phyloP scores from a whole-genome alignment of 768 basidiomycete species.

The Amanita rubescens region DNA sequence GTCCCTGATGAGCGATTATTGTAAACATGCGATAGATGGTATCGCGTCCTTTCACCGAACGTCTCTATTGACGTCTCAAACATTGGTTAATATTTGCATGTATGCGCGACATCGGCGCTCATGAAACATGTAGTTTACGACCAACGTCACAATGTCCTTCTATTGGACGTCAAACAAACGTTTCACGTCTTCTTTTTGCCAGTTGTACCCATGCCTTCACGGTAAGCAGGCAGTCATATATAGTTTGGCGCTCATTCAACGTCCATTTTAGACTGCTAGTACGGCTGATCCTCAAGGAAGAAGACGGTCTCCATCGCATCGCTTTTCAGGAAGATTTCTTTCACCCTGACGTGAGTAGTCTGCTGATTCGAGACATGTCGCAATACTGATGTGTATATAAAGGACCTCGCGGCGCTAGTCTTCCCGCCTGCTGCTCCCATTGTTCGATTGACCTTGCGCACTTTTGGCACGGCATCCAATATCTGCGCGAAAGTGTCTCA shows the following conservation, averaged over 20 bases:
- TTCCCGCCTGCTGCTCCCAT: slow-evolving; percentile 17
- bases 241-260: not conserved
- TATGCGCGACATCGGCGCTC: not conserved
- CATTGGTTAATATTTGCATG: slow-evolving; percentile 27
- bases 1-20: not conserved
- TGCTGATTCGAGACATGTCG: not conserved
- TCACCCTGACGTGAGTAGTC: slow-evolving; percentile 21
- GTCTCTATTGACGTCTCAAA: slow-evolving; percentile 28
- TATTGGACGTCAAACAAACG: slow-evolving; percentile 39
- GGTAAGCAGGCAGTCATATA: slow-evolving; percentile 25
- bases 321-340: slow-evolving; percentile 38
- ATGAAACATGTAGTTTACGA: slow-evolving; percentile 35
- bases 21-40: slow-evolving; percentile 34
- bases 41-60: slow-evolving; percentile 45
- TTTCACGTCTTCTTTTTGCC: slow-evolving; percentile 41
- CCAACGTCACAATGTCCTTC: slow-evolving; percentile 23
- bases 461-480: slow-evolving; percentile 13
- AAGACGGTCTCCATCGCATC: slow-evolving; percentile 32
- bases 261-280: slow-evolving; percentile 30
- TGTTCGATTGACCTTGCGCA: slow-evolving; percentile 12
- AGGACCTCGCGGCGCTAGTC: slow-evolving; percentile 19
- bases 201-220: slow-evolving; percentile 30
- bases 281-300: slow-evolving; percentile 40
- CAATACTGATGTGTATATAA: not conserved
- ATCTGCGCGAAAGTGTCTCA: slow-evolving; percentile 21